Evolutionary conservation across 108 stramenopile species (phyloP), one percentile per base, ranked within the genome.

Genomic region (Cyclostephanos tholiformis): DNA sequence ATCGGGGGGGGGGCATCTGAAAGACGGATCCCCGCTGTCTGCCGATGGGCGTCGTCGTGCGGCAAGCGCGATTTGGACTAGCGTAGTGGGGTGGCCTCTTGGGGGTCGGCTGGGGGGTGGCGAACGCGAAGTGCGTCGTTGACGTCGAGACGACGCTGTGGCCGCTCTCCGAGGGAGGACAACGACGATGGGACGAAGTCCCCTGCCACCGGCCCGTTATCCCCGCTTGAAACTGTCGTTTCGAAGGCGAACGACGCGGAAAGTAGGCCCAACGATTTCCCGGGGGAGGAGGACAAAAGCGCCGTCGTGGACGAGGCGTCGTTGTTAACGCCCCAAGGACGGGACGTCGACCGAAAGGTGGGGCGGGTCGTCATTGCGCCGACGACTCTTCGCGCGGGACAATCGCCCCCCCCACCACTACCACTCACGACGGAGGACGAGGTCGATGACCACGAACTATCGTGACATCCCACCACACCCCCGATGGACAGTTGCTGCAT

Each of bases 21-120:
- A 62, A 62, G 36, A 62, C 61, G 3, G 61, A 62, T 6, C 61
- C 61, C 0, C 61, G 61, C 61, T 62, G 61, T 0, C 20, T 38
- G 0, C 61, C 61, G 38, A 62, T 62, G 17, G 61, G 61, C 13
- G 61, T 62, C 36, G 22, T 44, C n/a, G 32, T 32, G 2, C 30
- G 41, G 1, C 9, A 1, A 9, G 2, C 59, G 59, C 35, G 38
- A 35, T 32, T 32, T 2, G 32, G 32, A 32, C 32, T 32, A 4
- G 59, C 16, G 19, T 60, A 13, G 17, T 19, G 38, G 1, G 59
- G 59, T 0, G 59, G 38, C 32, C 59, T 60, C n/a, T 9, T 30
- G 16, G 59, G 35, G 32, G 59, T 38, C 19, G 59, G n/a, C 27
- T 12, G 3, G 23, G 56, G 25, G 13, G 25, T 56, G 14, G 19